Conservation (phyloP, 176 grass and related monocot species). For the Triticum turgidum region DNA sequence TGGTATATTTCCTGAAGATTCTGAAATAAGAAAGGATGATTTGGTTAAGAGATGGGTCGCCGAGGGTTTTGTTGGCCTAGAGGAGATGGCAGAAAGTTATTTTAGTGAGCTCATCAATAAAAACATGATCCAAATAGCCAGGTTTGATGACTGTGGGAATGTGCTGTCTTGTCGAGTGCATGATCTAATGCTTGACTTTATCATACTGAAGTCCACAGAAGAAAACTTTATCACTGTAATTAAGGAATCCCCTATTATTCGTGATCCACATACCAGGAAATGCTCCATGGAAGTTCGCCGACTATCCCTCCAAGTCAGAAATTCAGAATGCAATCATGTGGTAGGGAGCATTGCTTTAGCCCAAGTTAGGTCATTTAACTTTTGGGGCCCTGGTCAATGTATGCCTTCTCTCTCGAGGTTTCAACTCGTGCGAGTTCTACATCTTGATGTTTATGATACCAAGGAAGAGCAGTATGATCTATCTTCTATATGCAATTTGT, state of each 20-base stretch:
- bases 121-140: constrained; percentile 14
- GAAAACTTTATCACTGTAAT: constrained; percentile 25
- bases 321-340: neutral
- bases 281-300: neutral
- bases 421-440: neutral
- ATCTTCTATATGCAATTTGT: neutral
- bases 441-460: neutral
- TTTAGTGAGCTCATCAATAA: constrained; percentile 2
- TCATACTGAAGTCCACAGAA: constrained; percentile 12
- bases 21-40: neutral
- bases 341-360: neutral
- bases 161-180: constrained; percentile 17
- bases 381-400: neutral
- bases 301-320: neutral
- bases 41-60: constrained; percentile 10
- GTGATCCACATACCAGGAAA: neutral
- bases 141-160: constrained; percentile 3
- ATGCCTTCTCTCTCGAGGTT: neutral
- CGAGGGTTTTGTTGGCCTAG: constrained; percentile 4
- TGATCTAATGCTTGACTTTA: constrained; percentile 24
- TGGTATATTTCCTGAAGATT: constrained; percentile 27
- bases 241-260: neutral
- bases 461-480: neutral
- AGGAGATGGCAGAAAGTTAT: neutral
- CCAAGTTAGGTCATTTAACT: constrained; percentile 18